Conservation (phyloP, 1,284 basidiomycete genomes). For the Austroboletus niveus region DNA sequence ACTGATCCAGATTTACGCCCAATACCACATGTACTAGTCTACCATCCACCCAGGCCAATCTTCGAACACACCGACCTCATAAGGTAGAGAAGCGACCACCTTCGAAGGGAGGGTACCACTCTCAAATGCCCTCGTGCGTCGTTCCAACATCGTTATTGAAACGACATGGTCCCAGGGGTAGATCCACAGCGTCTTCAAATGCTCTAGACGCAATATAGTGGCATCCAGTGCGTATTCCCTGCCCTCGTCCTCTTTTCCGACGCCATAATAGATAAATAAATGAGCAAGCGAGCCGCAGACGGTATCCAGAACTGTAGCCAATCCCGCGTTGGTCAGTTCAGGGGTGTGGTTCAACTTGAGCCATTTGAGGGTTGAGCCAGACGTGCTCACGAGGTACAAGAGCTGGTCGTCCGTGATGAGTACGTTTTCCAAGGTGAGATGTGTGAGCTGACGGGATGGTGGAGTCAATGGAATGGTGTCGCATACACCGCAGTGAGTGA, state of each 20-base stretch:
- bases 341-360: not conserved
- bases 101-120: too few species aligned
- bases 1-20: too few species aligned
- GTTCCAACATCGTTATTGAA: too few species aligned
- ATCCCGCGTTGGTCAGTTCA: conserved; percentile 1
- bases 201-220: not conserved
- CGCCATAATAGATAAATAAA: not conserved
- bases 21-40: too few species aligned
- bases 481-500: too few species aligned
- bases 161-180: not conserved
- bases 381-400: conserved; percentile 3
- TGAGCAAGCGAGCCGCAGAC: not conserved
- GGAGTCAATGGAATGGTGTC: not conserved
- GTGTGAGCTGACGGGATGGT: not conserved
- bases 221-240: conserved; percentile 11
- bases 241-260: not conserved
- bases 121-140: too few species aligned
- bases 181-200: conserved; percentile 4
- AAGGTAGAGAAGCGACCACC: too few species aligned
- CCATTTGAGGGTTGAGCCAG: conserved; percentile 3
- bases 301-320: not conserved
- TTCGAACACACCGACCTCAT: too few species aligned
- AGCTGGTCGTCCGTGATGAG: conserved; percentile 11
- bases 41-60: too few species aligned
- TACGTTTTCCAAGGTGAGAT: not conserved